A percentile compares a stretch with the other conserved stretches of the same genome.
Conservation (phyloP, 768 basidiomycete species). For the Boletus vermiculosoides region DNA sequence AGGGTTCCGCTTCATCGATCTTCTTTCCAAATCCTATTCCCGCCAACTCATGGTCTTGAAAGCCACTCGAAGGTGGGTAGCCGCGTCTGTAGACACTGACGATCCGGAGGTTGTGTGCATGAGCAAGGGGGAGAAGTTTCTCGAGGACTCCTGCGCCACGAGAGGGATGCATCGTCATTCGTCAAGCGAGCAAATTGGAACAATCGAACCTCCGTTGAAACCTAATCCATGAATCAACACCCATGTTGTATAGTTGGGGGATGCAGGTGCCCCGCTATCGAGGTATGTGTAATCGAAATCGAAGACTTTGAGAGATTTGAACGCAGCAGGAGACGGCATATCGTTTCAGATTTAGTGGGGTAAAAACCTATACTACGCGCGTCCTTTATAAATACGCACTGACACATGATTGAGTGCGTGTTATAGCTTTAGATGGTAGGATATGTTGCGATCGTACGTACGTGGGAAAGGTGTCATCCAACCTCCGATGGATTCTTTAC, state of each 20-base stretch:
- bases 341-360: background rate
- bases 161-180: background rate
- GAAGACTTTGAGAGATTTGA: slow-evolving; percentile 14
- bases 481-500: too few species aligned
- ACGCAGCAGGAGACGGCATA: slow-evolving; percentile 3
- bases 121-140: slow-evolving; percentile 25
- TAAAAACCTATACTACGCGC: too few species aligned
- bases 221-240: slow-evolving; percentile 20
- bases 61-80: slow-evolving; percentile 27
- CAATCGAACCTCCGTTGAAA: slow-evolving; percentile 21
- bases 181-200: background rate
- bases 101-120: slow-evolving; percentile 20
- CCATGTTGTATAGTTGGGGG: slow-evolving; percentile 22
- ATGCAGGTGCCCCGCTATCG: slow-evolving; percentile 21
- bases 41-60: slow-evolving; percentile 10
- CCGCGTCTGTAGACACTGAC: slow-evolving; percentile 28
- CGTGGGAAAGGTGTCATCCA: too few species aligned
- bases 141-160: slow-evolving; percentile 6
- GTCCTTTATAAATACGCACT: too few species aligned
- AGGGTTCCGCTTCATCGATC: slow-evolving; percentile 13
- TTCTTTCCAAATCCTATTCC: slow-evolving; percentile 17
- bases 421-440: too few species aligned
- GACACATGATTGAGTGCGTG: too few species aligned
- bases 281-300: slow-evolving; percentile 22
- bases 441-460: too few species aligned